phyloP scores from a whole-genome alignment of 176 grass and related monocot genomes.

The bread wheat (Triticum aestivum) region IWGSC_CS_RefSeq_v2.1 NC_057814.1:55873625-55874124 shows the following conservation, averaged over 20 bases:
- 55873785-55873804: slow-evolving; percentile 46
- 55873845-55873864: slow-evolving; percentile 43
- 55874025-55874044: not conserved
- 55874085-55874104: not conserved
- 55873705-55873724: slow-evolving; percentile 39
- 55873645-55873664: slow-evolving; percentile 33
- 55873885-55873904: slow-evolving; percentile 16
- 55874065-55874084: slow-evolving; percentile 24
- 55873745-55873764: slow-evolving; percentile 51
- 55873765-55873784: slow-evolving; percentile 46
- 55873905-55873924: slow-evolving; percentile 37
- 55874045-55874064: not conserved
- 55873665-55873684: slow-evolving; percentile 60
- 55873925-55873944: slow-evolving; percentile 31
- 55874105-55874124: slow-evolving; percentile 5
- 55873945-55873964: slow-evolving; percentile 39
- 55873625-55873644: slow-evolving; percentile 21
- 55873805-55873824: slow-evolving; percentile 40
- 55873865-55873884: not conserved
- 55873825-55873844: slow-evolving; percentile 59
- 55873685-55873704: slow-evolving; percentile 38
- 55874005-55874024: not conserved
- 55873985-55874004: slow-evolving; percentile 21
- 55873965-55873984: slow-evolving; percentile 53
- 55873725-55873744: slow-evolving; percentile 58